These are phyloP conservation scores for Grigorovia jiainica DNA, from an alignment of 805 yeast genomes.

Conservation along the genomic window DNA sequence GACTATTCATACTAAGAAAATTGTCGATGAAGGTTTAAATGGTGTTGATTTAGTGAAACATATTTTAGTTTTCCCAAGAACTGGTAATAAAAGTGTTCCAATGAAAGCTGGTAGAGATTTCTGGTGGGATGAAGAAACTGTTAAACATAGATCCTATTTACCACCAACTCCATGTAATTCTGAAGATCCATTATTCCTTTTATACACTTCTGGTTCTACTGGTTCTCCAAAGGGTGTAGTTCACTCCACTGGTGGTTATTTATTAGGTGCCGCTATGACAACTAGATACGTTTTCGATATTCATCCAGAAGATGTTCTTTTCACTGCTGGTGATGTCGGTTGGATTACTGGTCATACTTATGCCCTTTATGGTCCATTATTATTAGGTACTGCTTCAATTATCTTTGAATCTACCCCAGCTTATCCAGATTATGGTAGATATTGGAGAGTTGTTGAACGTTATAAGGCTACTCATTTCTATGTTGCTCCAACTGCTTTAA, in stretches of 20 bases:
- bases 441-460: conserved; percentile 92
- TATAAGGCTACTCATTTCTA: conserved; percentile 89
- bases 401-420: conserved; percentile 98
- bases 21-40: conserved; percentile 87
- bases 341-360: conserved; percentile 99
- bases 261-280: conserved; percentile 85
- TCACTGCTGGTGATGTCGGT: conserved; percentile 98
- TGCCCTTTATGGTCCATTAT: conserved; percentile 87
- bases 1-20: conserved; percentile 81
- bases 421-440: conserved; percentile 88
- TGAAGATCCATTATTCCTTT: conserved; percentile 91
- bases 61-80: conserved; percentile 82
- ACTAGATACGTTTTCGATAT: conserved; percentile 91
- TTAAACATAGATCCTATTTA: conserved; percentile 70
- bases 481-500: conserved; percentile 96
- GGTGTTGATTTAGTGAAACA: conserved; percentile 65
- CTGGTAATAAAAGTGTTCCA: conserved; percentile 64
- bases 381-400: conserved; percentile 80
- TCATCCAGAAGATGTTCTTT: conserved; percentile 75
- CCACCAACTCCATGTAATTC: conserved; percentile 83
- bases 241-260: conserved; percentile 90
- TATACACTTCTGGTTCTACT: conserved; percentile 96
- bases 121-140: conserved; percentile 91
- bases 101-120: conserved; percentile 75
- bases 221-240: conserved; percentile 98